phyloP scores from a whole-genome alignment of 208 protist genomes.

The Trichomonas tenax region DNA sequence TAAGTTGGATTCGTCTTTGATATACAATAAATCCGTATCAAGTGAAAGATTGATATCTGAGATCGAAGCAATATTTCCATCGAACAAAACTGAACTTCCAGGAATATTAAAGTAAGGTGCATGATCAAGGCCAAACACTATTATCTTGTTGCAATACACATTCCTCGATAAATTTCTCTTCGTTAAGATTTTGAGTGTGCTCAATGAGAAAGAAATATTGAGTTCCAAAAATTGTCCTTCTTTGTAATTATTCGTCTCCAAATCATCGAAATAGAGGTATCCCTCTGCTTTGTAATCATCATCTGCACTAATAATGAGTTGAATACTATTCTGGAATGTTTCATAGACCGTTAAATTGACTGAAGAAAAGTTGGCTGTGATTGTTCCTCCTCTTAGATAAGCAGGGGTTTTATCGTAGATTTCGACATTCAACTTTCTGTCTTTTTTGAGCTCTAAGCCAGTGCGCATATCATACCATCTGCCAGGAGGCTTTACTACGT shows the following conservation, averaged over 20 bases:
- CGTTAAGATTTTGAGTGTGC: not conserved
- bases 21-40: not conserved
- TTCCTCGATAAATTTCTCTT: not conserved
- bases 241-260: not conserved
- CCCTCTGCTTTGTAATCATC: not conserved
- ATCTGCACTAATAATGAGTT: not conserved
- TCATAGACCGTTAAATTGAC: not conserved
- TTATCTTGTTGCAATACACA: not conserved
- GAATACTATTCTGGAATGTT: not conserved
- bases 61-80: not conserved
- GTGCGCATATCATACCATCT: not conserved
- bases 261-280: not conserved
- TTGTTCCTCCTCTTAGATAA: not conserved
- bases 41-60: not conserved
- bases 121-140: not conserved
- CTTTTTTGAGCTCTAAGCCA: not conserved
- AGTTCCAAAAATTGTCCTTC: not conserved
- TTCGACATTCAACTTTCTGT: not conserved
- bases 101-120: not conserved
- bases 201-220: not conserved
- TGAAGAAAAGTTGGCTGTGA: not conserved
- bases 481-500: slow-evolving; percentile 60
- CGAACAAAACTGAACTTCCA: not conserved
- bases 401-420: not conserved
- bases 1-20: not conserved